phyloP scores from a whole-genome alignment of 1,139 yeast species.

The Yamadazyma pseudoaaseri region DNA sequence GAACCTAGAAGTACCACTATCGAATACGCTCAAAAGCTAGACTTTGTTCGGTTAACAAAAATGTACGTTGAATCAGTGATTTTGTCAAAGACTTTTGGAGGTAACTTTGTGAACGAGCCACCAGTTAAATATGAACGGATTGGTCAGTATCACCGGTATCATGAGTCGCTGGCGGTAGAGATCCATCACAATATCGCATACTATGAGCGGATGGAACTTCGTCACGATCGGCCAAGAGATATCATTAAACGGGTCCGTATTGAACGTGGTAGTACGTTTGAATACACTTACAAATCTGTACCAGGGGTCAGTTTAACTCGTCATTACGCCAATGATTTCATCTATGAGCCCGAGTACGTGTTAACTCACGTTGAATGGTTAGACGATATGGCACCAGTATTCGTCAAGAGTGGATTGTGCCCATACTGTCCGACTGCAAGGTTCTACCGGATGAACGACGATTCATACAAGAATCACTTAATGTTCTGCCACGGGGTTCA shows the following conservation, averaged over 20 bases:
- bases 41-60: no score
- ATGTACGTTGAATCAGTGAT: no score
- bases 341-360: conserved; percentile 11
- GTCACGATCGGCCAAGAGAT: not conserved
- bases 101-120: no score
- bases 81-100: no score
- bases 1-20: no score
- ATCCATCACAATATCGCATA: not conserved
- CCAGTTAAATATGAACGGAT: no score
- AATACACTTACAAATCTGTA: not conserved
- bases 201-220: no score
- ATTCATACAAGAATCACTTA: conserved; percentile 35
- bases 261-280: not conserved
- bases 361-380: no score
- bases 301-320: not conserved
- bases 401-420: conserved; percentile 33
- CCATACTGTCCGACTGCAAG: conserved; percentile 28
- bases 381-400: no score
- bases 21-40: no score
- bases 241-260: not conserved
- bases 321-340: conserved; percentile 1
- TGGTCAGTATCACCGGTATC: not conserved
- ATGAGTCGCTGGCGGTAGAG: not conserved
- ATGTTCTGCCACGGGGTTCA: conserved; percentile 32
- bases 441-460: conserved; percentile 30